Evolutionary conservation across 1,284 basidiomycete genomes (phyloP), one percentile per base, ranked within the genome.

Genomic region (Termitomyces sp.): DNA sequence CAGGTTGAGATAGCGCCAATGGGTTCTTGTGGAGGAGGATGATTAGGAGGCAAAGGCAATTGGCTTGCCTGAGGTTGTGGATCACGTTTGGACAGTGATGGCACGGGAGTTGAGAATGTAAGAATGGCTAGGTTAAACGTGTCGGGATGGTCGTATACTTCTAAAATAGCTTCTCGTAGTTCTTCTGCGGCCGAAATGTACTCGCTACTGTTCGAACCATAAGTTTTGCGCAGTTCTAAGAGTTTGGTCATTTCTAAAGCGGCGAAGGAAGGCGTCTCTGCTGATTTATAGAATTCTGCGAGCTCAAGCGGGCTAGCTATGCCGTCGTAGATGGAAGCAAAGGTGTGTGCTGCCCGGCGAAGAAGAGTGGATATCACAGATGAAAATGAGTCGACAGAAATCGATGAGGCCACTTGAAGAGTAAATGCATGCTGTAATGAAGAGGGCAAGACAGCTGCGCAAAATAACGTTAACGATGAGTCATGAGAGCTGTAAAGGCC

Each of bases 1-100:
- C 90, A 92, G 5, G 81, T 80, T n/a, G 84, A 81, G 31, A 84
- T 68, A 30, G 78, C 78, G 50, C 79, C 78, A 53, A 85, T 78
- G 7, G 84, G 81, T 64, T 79, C 73, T 59, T 80, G 76, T 5
- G 81, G 78, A 1, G 74, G 67, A 0, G 79, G 73, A 45, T 66
- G 61, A 40, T 65, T 59, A 1, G 73, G 65, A 3, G 81, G 80
- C 42, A 83, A 66, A 1, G 83, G 79, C 0, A 77, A 74, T 62
- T 85, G 84, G 17, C 76, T 73, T n/a, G 74, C 72, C 53, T 75
- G 71, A 28, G 70, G 64, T 21, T 55, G 58, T 21, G 58, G 64
- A 68, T 76, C 55, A 60, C 67, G 61, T 62, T 68, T 55, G 28
- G 36, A 51, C 58, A 58, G 21, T 59, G 64, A 38, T 53, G 58